These are phyloP conservation scores for Cupressus sempervirens DNA, from an alignment of 75 land plant genomes.

Conservation along the genomic window DNA sequence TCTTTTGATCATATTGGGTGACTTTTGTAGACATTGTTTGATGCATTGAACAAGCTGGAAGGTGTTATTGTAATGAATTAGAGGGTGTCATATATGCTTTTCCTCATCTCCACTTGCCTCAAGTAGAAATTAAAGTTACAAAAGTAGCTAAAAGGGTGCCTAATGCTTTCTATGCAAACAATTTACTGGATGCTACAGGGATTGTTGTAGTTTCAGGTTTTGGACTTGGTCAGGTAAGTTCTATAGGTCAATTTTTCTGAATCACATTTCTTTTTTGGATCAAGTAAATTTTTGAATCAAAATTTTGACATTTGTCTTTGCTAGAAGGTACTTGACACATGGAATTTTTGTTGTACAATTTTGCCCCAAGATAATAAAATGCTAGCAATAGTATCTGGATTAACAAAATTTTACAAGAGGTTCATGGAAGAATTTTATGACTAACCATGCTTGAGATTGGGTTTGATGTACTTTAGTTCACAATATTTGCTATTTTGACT, in stretches of 20 bases:
- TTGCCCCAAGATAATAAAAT: constrained; percentile 88
- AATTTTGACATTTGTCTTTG: constrained; percentile 3
- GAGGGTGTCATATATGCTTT: constrained; percentile 99
- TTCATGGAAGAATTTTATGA: constrained; percentile 86
- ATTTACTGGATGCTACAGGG: constrained; percentile 89
- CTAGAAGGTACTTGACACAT: constrained; percentile 83
- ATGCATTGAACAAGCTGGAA: constrained; percentile 86
- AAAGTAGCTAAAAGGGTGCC: constrained; percentile 63
- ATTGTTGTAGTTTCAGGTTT: constrained; percentile 96
- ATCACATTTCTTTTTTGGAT: not conserved
- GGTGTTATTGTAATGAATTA: constrained; percentile 92
- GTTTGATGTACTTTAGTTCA: not conserved
- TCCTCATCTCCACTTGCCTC: constrained; percentile 68
- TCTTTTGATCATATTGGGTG: constrained; percentile 1
- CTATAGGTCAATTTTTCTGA: not conserved
- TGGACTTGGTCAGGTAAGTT: constrained; percentile 90
- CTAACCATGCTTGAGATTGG: constrained; percentile 7
- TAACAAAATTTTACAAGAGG: constrained; percentile 67
- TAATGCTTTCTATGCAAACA: constrained; percentile 80
- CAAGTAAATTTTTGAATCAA: not conserved
- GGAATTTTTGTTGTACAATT: constrained; percentile 91
- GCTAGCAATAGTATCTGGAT: constrained; percentile 55
- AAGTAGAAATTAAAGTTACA: constrained; percentile 80
- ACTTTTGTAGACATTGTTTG: constrained; percentile 64
- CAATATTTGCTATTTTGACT: not conserved